Conservation (phyloP, 306 rosid genomes). For the Quercus wislizeni region DNA sequence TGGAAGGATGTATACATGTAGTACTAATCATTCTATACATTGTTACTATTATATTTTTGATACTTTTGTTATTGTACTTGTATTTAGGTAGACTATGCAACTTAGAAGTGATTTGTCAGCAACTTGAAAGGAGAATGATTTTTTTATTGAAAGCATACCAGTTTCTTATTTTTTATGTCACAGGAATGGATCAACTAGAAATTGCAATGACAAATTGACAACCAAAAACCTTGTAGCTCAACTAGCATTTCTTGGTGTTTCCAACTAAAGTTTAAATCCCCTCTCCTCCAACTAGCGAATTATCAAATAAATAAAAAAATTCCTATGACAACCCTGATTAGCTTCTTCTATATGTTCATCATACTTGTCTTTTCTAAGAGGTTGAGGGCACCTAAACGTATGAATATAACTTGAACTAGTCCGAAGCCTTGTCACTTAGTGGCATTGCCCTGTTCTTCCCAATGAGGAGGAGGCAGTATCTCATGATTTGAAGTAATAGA, state of each 20-base stretch:
- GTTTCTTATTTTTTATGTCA: not conserved
- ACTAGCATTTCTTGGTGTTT: no score
- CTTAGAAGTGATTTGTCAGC: conserved; percentile 15
- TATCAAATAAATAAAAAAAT: no score
- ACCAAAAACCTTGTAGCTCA: no score
- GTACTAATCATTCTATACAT: conserved; percentile 34
- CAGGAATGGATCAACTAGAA: not conserved
- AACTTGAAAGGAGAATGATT: conserved; percentile 11
- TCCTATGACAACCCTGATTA: not conserved
- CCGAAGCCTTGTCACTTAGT: no score
- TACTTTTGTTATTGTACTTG: not conserved
- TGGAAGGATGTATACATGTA: conserved; percentile 21
- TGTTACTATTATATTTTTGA: conserved; percentile 29
- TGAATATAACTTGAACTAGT: not conserved
- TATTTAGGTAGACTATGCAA: conserved; percentile 21
- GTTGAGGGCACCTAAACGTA: not conserved
- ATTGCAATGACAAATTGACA: not conserved
- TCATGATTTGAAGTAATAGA: no score
- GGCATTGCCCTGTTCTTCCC: no score
- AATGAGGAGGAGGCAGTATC: no score
- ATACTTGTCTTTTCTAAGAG: not conserved
- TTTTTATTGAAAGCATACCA: not conserved
- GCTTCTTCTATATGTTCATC: not conserved
- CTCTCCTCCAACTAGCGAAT: no score
- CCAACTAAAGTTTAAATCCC: no score